phyloP scores from a whole-genome alignment of 164 flowering plant species.

The Aristolochia californica region DNA sequence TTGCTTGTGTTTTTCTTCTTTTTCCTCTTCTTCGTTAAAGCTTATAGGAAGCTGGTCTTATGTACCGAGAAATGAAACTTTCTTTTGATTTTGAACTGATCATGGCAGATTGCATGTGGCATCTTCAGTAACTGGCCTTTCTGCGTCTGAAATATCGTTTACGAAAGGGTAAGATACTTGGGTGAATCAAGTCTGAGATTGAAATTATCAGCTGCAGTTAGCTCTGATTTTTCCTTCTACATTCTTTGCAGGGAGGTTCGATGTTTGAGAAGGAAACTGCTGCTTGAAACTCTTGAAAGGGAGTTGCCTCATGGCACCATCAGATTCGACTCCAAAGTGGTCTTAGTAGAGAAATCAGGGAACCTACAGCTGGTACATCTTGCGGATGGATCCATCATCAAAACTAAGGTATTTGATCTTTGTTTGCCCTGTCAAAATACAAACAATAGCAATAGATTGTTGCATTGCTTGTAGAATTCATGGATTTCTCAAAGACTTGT shows the following conservation, averaged over 20 bases:
- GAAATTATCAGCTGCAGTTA: not conserved
- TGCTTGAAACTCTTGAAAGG: conserved; percentile 44
- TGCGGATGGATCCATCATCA: conserved; percentile 46
- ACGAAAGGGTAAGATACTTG: conserved; percentile 12
- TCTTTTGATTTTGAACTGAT: not conserved
- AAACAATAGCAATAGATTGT: not conserved
- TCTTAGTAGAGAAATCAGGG: conserved; percentile 38
- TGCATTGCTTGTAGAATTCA: not conserved
- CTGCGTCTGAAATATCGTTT: conserved; percentile 9
- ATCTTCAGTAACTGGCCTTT: conserved; percentile 16
- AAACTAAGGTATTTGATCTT: conserved; percentile 40
- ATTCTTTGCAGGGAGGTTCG: conserved; percentile 29
- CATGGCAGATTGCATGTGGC: conserved; percentile 2
- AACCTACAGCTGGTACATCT: conserved; percentile 42
- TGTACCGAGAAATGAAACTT: not conserved
- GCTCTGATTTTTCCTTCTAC: conserved; percentile 6
- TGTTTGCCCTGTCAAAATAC: not conserved
- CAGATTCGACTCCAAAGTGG: conserved; percentile 55
- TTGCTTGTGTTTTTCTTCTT: not conserved
- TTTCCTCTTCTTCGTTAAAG: not conserved
- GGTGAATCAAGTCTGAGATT: not conserved
- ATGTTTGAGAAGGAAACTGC: conserved; percentile 34
- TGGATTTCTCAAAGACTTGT: not conserved
- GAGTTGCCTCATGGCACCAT: conserved; percentile 65
- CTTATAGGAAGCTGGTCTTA: not conserved